Evolutionary conservation across 495 filamentous ascomycete genomes (phyloP).

Genomic region (Parathielavia hyrcaniae): DNA sequence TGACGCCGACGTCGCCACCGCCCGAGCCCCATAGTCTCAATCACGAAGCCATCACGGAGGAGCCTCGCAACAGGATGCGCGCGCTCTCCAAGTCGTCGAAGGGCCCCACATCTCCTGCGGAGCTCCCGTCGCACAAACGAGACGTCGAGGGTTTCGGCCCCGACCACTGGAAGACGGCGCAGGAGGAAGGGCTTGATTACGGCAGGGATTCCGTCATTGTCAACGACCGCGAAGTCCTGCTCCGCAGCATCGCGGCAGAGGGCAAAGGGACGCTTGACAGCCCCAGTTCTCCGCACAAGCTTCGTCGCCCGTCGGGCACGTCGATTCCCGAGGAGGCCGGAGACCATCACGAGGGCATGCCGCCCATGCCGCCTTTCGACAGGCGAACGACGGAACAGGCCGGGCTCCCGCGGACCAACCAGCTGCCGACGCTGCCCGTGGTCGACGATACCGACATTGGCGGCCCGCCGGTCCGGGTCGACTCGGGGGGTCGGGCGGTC

Average conservation of each 20-base stretch:
- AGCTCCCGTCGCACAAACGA: conserved; percentile 55
- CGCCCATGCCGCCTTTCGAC: conserved; percentile 45
- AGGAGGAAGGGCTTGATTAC: conserved; percentile 48
- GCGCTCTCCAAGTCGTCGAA: conserved; percentile 43
- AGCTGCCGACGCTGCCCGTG: conserved; percentile 58
- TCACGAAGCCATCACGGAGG: conserved; percentile 71
- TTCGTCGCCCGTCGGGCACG: conserved; percentile 17
- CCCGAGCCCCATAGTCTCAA: conserved; percentile 63
- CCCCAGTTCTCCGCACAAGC: conserved; percentile 39
- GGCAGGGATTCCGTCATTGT: conserved; percentile 64
- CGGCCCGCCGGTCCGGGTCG: conserved; percentile 51
- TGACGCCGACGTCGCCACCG: conserved; percentile 14
- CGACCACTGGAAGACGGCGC: conserved; percentile 59
- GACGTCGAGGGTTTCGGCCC: conserved; percentile 72
- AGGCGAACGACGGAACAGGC: conserved; percentile 48
- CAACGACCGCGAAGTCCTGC: conserved; percentile 58
- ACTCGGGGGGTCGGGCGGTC: conserved; percentile 33
- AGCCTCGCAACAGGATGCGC: conserved; percentile 46
- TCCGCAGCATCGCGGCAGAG: conserved; percentile 52
- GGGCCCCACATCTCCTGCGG: conserved; percentile 26
- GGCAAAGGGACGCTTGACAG: conserved; percentile 52
- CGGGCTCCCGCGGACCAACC: conserved; percentile 56
- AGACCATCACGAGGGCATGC: conserved; percentile 44
- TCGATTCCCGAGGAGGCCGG: conserved; percentile 19
- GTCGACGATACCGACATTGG: conserved; percentile 77